Conservation (phyloP, 768 basidiomycete genomes). For the Epithele typhae region DNA sequence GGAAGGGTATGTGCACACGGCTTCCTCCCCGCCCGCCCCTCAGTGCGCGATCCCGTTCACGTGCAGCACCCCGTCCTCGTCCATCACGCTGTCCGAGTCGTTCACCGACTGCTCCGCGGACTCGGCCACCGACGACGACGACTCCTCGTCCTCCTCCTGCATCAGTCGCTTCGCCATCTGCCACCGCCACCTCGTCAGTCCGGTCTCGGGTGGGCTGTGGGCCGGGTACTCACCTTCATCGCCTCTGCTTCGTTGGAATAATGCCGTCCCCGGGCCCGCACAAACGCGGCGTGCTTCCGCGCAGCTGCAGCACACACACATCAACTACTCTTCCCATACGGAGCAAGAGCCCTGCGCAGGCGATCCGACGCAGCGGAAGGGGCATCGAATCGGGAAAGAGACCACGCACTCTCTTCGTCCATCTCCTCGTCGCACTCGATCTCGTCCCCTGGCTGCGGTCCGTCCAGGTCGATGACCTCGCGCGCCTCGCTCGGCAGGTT, state of each 20-base stretch:
- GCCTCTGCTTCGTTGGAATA: slow-evolving; percentile 91
- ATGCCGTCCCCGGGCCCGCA: slow-evolving; percentile 76
- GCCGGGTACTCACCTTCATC: slow-evolving; percentile 63
- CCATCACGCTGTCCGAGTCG: slow-evolving; percentile 19
- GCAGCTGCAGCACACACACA: slow-evolving; percentile 45
- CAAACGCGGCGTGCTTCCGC: slow-evolving; percentile 77
- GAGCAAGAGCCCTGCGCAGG: no score
- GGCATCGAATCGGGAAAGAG: not conserved
- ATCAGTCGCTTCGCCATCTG: slow-evolving; percentile 64
- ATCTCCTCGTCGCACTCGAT: slow-evolving; percentile 77
- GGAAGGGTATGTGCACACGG: slow-evolving; percentile 10
- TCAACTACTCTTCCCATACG: no score
- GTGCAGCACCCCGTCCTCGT: slow-evolving; percentile 21
- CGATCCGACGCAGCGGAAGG: no score
- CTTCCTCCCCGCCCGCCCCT: slow-evolving; percentile 5
- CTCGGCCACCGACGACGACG: slow-evolving; percentile 17
- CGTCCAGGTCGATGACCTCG: slow-evolving; percentile 49
- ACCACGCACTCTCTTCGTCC: slow-evolving; percentile 77
- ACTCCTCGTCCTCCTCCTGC: slow-evolving; percentile 39
- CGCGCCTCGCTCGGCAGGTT: slow-evolving; percentile 70
- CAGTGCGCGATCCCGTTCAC: slow-evolving; percentile 17
- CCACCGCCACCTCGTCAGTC: not conserved
- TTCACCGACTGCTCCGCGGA: slow-evolving; percentile 14
- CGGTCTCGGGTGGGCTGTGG: not conserved
- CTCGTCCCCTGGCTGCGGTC: slow-evolving; percentile 41